These are phyloP conservation scores for Curvularia sp. DNA, from an alignment of 2,329 filamentous ascomycete species.

Conservation along the genomic window DNA sequence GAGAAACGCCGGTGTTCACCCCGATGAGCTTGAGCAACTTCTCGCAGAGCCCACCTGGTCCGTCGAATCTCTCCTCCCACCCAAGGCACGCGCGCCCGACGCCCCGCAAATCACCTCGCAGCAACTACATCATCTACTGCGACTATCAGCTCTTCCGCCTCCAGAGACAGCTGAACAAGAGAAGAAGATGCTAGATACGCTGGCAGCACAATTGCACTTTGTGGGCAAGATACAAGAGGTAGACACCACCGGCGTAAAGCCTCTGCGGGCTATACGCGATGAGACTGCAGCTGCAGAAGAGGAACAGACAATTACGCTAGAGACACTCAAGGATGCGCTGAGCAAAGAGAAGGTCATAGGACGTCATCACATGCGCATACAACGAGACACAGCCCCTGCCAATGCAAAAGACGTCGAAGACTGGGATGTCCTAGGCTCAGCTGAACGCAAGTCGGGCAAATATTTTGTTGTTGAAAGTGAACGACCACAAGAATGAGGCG, in stretches of 20 bases:
- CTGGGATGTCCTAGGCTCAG: slow-evolving; percentile 74
- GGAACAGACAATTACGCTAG: slow-evolving; percentile 66
- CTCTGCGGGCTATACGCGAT: slow-evolving; percentile 80
- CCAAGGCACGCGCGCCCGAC: slow-evolving; percentile 37
- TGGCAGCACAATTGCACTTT: slow-evolving; percentile 86
- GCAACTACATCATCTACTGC: slow-evolving; percentile 82
- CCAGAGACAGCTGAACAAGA: slow-evolving; percentile 71
- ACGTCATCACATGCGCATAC: slow-evolving; percentile 57
- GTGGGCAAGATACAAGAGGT: slow-evolving; percentile 85
- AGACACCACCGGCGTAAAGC: slow-evolving; percentile 74
- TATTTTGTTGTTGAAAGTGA: slow-evolving; percentile 80
- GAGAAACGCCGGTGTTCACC: slow-evolving; percentile 24
- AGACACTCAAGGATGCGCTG: slow-evolving; percentile 64
- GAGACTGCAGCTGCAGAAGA: slow-evolving; percentile 67
- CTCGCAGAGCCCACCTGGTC: slow-evolving; percentile 83
- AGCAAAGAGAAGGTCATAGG: slow-evolving; percentile 68
- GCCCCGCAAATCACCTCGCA: slow-evolving; percentile 63
- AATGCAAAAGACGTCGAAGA: slow-evolving; percentile 60
- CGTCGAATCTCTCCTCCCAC: slow-evolving; percentile 73
- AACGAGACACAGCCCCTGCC: slow-evolving; percentile 54
- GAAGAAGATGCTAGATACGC: slow-evolving; percentile 71
- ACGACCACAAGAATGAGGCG: slow-evolving; percentile 45
- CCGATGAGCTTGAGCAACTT: slow-evolving; percentile 47
- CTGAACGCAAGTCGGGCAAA: slow-evolving; percentile 69
- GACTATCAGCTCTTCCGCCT: slow-evolving; percentile 83